These are phyloP conservation scores for Podaxis pistillaris DNA, from an alignment of 768 basidiomycete genomes.

Conservation along the genomic window DNA sequence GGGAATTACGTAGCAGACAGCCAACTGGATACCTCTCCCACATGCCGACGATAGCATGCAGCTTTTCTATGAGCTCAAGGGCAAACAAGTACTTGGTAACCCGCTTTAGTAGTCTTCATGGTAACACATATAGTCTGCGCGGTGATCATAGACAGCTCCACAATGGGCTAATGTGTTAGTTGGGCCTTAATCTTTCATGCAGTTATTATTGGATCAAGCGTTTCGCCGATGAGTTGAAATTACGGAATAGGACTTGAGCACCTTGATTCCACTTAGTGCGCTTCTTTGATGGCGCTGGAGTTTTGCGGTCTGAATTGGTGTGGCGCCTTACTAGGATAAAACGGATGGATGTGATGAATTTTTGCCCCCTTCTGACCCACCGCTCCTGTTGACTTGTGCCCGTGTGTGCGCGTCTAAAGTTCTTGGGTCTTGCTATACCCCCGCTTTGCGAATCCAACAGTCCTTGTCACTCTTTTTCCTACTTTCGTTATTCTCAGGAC, in stretches of 20 bases:
- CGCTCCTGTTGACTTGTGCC: not conserved
- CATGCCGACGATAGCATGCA: not conserved
- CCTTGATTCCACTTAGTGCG: not conserved
- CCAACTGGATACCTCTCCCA: not conserved
- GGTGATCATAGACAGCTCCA: not conserved
- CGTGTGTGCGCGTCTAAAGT: not conserved
- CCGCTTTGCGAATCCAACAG: not conserved
- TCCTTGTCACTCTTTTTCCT: constrained; percentile 6
- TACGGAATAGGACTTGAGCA: not conserved
- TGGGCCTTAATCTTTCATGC: not conserved
- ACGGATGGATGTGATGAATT: not conserved
- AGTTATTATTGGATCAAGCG: not conserved
- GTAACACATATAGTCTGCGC: not conserved
- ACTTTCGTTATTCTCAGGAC: not conserved
- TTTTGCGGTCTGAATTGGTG: not conserved
- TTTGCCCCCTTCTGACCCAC: not conserved
- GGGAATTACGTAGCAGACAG: not conserved
- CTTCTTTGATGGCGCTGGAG: not conserved
- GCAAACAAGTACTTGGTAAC: not conserved
- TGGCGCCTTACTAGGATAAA: not conserved
- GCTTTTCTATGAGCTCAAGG: not conserved
- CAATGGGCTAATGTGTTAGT: not conserved
- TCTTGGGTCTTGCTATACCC: not conserved
- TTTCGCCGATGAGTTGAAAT: not conserved
- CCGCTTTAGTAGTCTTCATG: not conserved